phyloP scores from a whole-genome alignment of 192 early-diverging fungal species.

The Linderina pennispora region DNA sequence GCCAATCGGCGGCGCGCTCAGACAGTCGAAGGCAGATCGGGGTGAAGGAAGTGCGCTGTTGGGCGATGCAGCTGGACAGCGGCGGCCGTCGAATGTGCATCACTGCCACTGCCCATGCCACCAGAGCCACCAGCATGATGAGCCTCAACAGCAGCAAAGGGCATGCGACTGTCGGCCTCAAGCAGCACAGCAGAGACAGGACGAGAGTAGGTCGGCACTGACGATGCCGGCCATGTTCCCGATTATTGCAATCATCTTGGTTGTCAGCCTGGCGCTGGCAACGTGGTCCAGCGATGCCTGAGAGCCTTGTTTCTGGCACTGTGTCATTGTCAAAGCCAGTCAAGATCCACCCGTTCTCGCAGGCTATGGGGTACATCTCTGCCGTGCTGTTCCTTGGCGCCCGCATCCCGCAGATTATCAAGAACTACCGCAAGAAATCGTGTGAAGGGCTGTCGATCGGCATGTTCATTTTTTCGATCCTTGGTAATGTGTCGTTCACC shows the following conservation, averaged over 20 bases:
- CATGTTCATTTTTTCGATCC: conserved; percentile 67
- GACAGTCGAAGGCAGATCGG: background rate
- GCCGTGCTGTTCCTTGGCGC: conserved; percentile 60
- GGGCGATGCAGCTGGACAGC: background rate
- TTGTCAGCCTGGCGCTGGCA: no score
- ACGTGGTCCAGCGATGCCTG: no score
- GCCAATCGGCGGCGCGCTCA: background rate
- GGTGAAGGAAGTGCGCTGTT: conserved; percentile 1
- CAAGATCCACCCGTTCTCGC: conserved; percentile 33
- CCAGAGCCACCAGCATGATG: background rate
- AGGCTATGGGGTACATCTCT: conserved; percentile 61
- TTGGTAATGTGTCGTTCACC: conserved; percentile 55
- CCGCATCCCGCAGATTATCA: conserved; percentile 69
- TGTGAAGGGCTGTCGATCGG: conserved; percentile 65
- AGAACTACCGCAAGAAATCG: conserved; percentile 58
- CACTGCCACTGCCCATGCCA: background rate
- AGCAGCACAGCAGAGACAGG: background rate
- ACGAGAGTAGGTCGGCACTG: background rate
- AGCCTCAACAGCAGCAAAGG: background rate
- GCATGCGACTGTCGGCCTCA: no score
- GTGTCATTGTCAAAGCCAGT: conserved; percentile 2
- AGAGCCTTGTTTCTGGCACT: no score
- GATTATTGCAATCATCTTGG: no score
- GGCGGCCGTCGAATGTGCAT: no score
- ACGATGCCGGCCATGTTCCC: no score